Percentiles rank a stretch among this genome's conserved stretches.
phyloP scores from a whole-genome alignment of 202 grass and related monocot genomes.

The Zoysia matrella region DNA sequence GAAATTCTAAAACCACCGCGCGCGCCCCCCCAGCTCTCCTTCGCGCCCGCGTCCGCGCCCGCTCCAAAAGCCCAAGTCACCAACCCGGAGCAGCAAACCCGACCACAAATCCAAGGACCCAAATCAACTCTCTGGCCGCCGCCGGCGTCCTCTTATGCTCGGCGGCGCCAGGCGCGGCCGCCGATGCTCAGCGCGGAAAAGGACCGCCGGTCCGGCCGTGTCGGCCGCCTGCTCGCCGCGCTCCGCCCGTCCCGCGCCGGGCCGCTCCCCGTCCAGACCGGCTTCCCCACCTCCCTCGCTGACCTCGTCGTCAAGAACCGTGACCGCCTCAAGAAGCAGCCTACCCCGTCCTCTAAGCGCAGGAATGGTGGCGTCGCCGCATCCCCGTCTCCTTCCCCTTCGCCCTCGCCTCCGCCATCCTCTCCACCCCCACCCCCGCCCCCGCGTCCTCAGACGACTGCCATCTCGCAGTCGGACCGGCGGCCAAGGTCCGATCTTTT shows the following conservation, averaged over 20 bases:
- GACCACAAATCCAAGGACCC: not conserved
- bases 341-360: slow-evolving; percentile 48
- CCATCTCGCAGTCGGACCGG: not conserved
- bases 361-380: slow-evolving; percentile 3
- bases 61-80: slow-evolving; percentile 24
- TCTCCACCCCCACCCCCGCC: slow-evolving; percentile 7
- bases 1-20: slow-evolving; percentile 8
- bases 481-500: slow-evolving; percentile 7
- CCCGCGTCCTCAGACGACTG: not conserved
- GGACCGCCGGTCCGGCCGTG: slow-evolving; percentile 56
- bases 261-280: slow-evolving; percentile 83
- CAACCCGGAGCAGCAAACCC: slow-evolving; percentile 38
- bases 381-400: not conserved
- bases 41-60: not conserved
- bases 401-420: slow-evolving; percentile 24
- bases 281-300: slow-evolving; percentile 96
- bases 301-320: slow-evolving; percentile 95
- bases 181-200: slow-evolving; percentile 68
- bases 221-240: slow-evolving; percentile 66
- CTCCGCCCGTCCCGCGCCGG: slow-evolving; percentile 69
- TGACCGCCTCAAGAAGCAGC: slow-evolving; percentile 76
- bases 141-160: slow-evolving; percentile 58
- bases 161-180: slow-evolving; percentile 40
- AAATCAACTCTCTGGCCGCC: slow-evolving; percentile 10
- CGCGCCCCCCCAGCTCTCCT: not conserved